Conservation (phyloP, 1,139 yeast genomes). For the Geotrichum candidum region DNA sequence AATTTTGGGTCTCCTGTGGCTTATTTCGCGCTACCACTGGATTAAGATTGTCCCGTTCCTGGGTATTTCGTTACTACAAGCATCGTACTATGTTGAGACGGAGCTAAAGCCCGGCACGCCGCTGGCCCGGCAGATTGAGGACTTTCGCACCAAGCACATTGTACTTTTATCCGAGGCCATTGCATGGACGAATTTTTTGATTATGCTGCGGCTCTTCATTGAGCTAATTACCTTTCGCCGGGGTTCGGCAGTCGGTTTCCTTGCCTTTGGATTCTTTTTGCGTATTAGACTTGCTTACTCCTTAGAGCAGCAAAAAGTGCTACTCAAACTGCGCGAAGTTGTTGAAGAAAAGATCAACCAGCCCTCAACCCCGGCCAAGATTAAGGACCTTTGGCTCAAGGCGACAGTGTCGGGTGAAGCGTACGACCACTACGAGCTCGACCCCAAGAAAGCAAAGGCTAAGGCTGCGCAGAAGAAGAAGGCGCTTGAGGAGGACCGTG, state of each 20-base stretch:
- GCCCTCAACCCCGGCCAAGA: slow-evolving; percentile 50
- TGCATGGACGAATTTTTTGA: slow-evolving; percentile 57
- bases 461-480: slow-evolving; percentile 11
- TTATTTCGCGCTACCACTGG: slow-evolving; percentile 45
- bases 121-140: slow-evolving; percentile 38
- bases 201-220: slow-evolving; percentile 43
- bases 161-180: slow-evolving; percentile 59
- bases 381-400: slow-evolving; percentile 54
- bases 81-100: slow-evolving; percentile 53
- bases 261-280: slow-evolving; percentile 56
- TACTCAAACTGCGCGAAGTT: slow-evolving; percentile 56
- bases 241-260: slow-evolving; percentile 59
- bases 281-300: slow-evolving; percentile 72
- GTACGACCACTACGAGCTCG: slow-evolving; percentile 21
- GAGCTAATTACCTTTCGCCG: slow-evolving; percentile 56
- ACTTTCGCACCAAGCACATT: slow-evolving; percentile 50
- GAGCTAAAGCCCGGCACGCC: slow-evolving; percentile 56
- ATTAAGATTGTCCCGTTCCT: slow-evolving; percentile 59
- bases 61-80: slow-evolving; percentile 63
- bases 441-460: slow-evolving; percentile 19
- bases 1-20: slow-evolving; percentile 50
- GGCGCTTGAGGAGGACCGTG: slow-evolving; percentile 6
- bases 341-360: slow-evolving; percentile 55
- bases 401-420: slow-evolving; percentile 39
- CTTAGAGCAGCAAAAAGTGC: slow-evolving; percentile 56